Evolutionary conservation across 768 basidiomycete genomes (phyloP).

Genomic region (Pulveroboletus frians): DNA sequence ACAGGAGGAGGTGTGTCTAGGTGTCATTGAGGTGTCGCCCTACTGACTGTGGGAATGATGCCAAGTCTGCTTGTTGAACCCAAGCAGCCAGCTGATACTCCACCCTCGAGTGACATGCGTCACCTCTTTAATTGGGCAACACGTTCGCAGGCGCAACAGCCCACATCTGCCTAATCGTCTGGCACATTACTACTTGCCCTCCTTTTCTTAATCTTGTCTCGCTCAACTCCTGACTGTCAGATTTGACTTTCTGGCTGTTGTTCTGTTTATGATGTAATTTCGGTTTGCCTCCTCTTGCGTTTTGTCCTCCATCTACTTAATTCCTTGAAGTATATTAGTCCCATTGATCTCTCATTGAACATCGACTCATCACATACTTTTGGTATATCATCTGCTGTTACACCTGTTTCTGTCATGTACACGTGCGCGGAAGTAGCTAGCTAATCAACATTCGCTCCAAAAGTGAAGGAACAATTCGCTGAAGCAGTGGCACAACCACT

Average conservation of each 20-base stretch:
- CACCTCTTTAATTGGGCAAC: constrained; percentile 78
- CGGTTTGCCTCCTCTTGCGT: constrained; percentile 19
- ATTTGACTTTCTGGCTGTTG: constrained; percentile 15
- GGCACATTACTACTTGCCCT: constrained; percentile 17
- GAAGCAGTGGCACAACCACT: neutral
- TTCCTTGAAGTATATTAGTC: constrained; percentile 16
- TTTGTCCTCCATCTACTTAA: constrained; percentile 26
- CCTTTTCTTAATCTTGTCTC: constrained; percentile 1
- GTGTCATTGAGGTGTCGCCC: neutral
- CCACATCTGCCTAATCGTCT: constrained; percentile 31
- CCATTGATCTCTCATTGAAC: constrained; percentile 23
- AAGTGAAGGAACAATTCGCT: neutral
- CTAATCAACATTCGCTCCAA: constrained; percentile 7
- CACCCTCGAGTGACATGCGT: constrained; percentile 63
- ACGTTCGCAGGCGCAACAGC: constrained; percentile 43
- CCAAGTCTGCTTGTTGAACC: constrained; percentile 77
- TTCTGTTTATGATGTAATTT: constrained; percentile 29
- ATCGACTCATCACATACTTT: constrained; percentile 23
- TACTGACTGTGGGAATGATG: neutral
- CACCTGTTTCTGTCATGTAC: constrained; percentile 26
- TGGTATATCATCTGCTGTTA: constrained; percentile 30
- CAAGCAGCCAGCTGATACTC: constrained; percentile 68
- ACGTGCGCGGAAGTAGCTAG: constrained; percentile 22
- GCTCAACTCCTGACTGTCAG: constrained; percentile 6
- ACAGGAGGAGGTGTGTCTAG: constrained; percentile 67